A percentile compares a stretch with the other conserved stretches of the same genome.
Evolutionary conservation across 2,329 filamentous ascomycete species (phyloP).

Genomic region (Pseudocercospora ulei): DNA sequence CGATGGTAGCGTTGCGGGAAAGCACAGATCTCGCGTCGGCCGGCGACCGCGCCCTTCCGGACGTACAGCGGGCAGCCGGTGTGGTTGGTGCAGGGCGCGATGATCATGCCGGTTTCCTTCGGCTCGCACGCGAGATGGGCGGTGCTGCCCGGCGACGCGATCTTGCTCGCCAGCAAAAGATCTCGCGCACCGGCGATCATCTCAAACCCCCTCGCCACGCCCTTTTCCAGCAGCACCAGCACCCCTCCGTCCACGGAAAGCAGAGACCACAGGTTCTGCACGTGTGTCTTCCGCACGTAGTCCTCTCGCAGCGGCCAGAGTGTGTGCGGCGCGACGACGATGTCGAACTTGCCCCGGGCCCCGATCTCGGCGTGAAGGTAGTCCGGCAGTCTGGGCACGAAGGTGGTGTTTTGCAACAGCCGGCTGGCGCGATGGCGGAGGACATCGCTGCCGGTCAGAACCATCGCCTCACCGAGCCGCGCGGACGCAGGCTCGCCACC

Average conservation of each 20-base stretch:
- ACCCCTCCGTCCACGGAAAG: conserved; percentile 77
- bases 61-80: conserved; percentile 76
- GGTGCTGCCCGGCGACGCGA: conserved; percentile 49
- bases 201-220: conserved; percentile 82
- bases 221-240: conserved; percentile 81
- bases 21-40: conserved; percentile 81
- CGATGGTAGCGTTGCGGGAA: conserved; percentile 84
- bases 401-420: conserved; percentile 79
- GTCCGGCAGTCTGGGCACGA: conserved; percentile 83
- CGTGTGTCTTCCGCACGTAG: conserved; percentile 63
- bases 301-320: conserved; percentile 68
- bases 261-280: conserved; percentile 84
- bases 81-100: conserved; percentile 74
- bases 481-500: conserved; percentile 38
- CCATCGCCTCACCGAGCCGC: conserved; percentile 64
- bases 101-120: conserved; percentile 55
- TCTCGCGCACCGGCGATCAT: conserved; percentile 76
- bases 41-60: conserved; percentile 56
- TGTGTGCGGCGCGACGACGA: conserved; percentile 81
- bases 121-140: conserved; percentile 16
- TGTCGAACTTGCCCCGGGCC: conserved; percentile 57
- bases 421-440: conserved; percentile 65
- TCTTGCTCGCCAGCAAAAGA: conserved; percentile 64
- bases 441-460: conserved; percentile 64
- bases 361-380: conserved; percentile 51